Percentiles rank a stretch among this genome's conserved stretches.
Conservation (phyloP, 768 basidiomycete species). For the Omphalotus guepiniiformis region DNA sequence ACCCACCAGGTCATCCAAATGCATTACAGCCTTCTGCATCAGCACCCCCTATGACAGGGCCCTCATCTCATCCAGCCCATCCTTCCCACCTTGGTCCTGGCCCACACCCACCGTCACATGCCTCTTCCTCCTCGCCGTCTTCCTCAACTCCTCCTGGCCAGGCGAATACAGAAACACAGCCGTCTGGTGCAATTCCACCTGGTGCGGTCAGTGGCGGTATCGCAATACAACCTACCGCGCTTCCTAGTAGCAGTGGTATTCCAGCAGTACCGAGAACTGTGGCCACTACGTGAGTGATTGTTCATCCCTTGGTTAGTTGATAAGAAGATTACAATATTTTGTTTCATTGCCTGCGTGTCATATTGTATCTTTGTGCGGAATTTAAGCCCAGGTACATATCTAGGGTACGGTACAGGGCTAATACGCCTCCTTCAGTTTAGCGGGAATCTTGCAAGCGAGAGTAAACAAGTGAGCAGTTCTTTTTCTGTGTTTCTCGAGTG, state of each 20-base stretch:
- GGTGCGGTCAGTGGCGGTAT: no score
- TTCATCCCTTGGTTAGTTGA: no score
- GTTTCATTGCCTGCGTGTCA: no score
- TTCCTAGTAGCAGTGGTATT: no score
- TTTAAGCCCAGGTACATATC: slow-evolving; percentile 18
- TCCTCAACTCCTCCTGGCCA: slow-evolving; percentile 1
- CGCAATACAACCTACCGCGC: no score
- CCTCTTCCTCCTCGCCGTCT: neutral
- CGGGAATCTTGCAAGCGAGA: slow-evolving; percentile 54
- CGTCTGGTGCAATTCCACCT: no score
- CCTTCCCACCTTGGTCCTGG: slow-evolving; percentile 11
- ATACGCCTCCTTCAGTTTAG: slow-evolving; percentile 68
- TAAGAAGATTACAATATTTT: no score
- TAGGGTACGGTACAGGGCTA: slow-evolving; percentile 62
- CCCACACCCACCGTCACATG: neutral
- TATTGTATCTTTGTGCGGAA: no score
- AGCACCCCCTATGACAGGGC: slow-evolving; percentile 7
- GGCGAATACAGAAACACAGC: no score
- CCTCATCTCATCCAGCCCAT: slow-evolving; percentile 6
- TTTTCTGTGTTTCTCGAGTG: neutral
- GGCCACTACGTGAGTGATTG: no score
- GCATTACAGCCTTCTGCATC: slow-evolving; percentile 16
- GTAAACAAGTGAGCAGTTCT: slow-evolving; percentile 32
- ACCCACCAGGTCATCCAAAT: neutral
- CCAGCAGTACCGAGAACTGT: no score